These are phyloP conservation scores for Chytriomyces hyalinus DNA, from an alignment of 192 early-diverging fungal genomes.

Conservation along the genomic window DNA sequence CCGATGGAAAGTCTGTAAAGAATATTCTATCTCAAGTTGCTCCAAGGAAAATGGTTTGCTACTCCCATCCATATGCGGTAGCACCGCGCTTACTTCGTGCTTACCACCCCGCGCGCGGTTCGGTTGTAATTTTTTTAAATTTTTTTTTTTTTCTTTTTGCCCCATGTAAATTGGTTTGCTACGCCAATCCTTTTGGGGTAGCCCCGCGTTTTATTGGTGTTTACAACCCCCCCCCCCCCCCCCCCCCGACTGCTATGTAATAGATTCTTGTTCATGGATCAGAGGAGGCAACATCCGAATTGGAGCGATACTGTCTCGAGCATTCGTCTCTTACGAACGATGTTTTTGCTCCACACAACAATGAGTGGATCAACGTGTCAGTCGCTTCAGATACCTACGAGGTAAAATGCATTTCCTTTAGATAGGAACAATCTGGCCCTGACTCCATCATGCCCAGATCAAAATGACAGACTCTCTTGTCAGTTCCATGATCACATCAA, in stretches of 20 bases:
- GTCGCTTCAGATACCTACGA: slow-evolving; percentile 87
- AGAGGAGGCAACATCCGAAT: slow-evolving; percentile 66
- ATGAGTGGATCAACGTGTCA: slow-evolving; percentile 88
- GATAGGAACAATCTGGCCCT: no score
- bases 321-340: slow-evolving; percentile 80
- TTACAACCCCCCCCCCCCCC: no score
- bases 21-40: slow-evolving; percentile 83
- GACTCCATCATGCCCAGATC: slow-evolving; percentile 24
- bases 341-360: slow-evolving; percentile 78
- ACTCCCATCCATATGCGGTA: not conserved
- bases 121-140: no score
- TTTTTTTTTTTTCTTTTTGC: no score
- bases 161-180: no score
- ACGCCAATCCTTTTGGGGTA: no score
- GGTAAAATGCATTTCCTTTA: slow-evolving; percentile 40
- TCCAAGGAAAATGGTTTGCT: slow-evolving; percentile 78
- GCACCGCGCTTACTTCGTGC: slow-evolving; percentile 13
- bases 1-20: slow-evolving; percentile 83
- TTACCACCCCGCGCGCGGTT: no score
- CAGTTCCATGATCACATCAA: slow-evolving; percentile 73
- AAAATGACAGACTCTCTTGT: slow-evolving; percentile 90
- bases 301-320: slow-evolving; percentile 67
- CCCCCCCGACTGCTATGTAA: not conserved
- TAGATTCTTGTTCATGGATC: slow-evolving; percentile 86
- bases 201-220: no score